phyloP scores from a whole-genome alignment of 208 protist genomes.

The Eutreptiella sp. region DNA sequence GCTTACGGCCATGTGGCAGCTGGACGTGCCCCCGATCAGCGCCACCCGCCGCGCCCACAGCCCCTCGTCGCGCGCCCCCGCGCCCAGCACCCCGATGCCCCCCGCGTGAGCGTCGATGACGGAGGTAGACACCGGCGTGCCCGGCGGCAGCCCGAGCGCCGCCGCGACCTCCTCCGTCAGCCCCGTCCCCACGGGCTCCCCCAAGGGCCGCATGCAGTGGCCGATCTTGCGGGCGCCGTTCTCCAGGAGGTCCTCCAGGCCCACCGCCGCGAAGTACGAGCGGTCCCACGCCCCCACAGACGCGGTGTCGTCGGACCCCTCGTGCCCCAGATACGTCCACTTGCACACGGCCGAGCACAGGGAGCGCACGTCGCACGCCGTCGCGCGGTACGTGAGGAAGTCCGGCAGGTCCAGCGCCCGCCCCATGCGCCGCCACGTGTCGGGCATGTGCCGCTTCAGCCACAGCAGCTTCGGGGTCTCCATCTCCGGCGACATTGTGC shows the following conservation, averaged over 20 bases:
- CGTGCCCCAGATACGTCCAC: slow-evolving; percentile 24
- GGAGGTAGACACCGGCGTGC: neutral
- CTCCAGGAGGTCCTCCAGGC: slow-evolving; percentile 4
- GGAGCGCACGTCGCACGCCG: neutral
- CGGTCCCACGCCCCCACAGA: neutral
- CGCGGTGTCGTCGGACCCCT: neutral
- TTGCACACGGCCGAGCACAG: slow-evolving; percentile 30
- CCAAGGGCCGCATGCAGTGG: neutral
- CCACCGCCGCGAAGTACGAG: slow-evolving; percentile 14
- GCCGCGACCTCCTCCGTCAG: slow-evolving; percentile 1
- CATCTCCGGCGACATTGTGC: slow-evolving; percentile 31
- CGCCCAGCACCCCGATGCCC: slow-evolving; percentile 5
- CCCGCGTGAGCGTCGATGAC: slow-evolving; percentile 38
- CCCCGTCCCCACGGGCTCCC: neutral
- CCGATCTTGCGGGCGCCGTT: slow-evolving; percentile 9
- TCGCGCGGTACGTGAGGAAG: slow-evolving; percentile 9
- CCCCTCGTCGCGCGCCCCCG: neutral
- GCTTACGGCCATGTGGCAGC: slow-evolving; percentile 23
- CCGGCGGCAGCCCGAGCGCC: neutral
- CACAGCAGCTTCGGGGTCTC: slow-evolving; percentile 32
- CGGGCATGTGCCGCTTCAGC: slow-evolving; percentile 10
- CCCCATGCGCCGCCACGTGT: neutral
- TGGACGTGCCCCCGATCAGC: slow-evolving; percentile 32
- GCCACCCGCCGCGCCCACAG: neutral
- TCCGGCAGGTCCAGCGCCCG: slow-evolving; percentile 31